Evolutionary conservation across 352 stramenopile species (phyloP), one percentile per base, ranked within the genome.

Genomic region (Phytopythium aichiense): DNA sequence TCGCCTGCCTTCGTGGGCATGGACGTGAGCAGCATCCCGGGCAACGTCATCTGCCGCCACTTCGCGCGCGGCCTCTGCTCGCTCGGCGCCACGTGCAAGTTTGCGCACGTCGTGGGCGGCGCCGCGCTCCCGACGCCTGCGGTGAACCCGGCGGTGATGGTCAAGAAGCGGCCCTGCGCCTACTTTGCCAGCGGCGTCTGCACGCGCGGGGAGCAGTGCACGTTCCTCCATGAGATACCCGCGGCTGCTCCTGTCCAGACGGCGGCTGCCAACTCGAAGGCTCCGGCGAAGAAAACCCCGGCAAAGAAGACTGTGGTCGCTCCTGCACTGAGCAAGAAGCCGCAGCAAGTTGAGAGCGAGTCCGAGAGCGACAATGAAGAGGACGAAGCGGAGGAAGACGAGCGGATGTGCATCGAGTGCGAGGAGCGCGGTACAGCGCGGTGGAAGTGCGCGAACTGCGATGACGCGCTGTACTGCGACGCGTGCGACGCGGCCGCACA

Each of bases 401-500:
- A 58, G 1, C 73, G 79, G 30, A 79, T 63, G n/a, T 92, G 81
- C 60, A 72, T 85, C 55, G 81, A 90, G 63, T 92, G 83, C 38
- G 83, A 90, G 57, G 69, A 80, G 58, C 56, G 65, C 8, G 72
- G 54, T 22, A 46, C 72, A 4, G 83, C 81, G 0, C 52, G 60
- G 23, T 89, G 78, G 80, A 51, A 72, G 53, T 92, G 83, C 64
- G 63, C 18, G 18, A 77, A 76, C 30, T 92, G 83, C 52, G 81
- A 91, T 20, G 66, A 79, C 35, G 72, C 79, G 16, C 64, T 80
- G 23, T 92, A 92, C 61, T 92, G 83, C 56, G 72, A 88, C 30
- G 66, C 64, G 11, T 92, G 83, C 57, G 77, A 89, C 31, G 64
- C 65, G 11, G 67, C 69, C 6, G 81, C 89, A 12, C 83, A 92